Conservation (phyloP, 129 eudicot species). For the Flaveria bidentis region DNA sequence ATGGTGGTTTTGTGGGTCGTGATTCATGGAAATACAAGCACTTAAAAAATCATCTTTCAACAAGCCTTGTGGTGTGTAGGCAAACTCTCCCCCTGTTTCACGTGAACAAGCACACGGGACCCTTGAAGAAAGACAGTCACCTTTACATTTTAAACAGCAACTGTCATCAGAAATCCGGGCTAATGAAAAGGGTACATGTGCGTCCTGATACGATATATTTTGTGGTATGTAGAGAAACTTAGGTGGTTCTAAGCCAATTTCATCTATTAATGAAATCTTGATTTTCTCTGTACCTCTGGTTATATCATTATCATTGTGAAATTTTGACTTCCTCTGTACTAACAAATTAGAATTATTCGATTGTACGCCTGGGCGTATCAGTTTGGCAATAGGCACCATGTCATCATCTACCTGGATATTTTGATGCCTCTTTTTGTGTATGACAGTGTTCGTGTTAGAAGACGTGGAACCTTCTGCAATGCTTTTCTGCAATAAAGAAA, state of each 20-base stretch:
- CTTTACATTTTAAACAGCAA: constrained; percentile 59
- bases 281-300: constrained; percentile 63
- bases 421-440: constrained; percentile 29
- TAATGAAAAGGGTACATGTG: constrained; percentile 58
- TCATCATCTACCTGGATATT: constrained; percentile 27
- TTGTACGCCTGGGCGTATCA: constrained; percentile 24
- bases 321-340: neutral
- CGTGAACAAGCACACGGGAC: constrained; percentile 86
- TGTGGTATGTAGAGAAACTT: constrained; percentile 47
- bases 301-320: constrained; percentile 46
- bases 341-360: constrained; percentile 21
- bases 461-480: constrained; percentile 30
- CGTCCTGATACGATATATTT: constrained; percentile 54
- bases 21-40: constrained; percentile 49
- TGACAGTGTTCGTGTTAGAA: constrained; percentile 18
- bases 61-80: constrained; percentile 68
- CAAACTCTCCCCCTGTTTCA: constrained; percentile 79
- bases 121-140: constrained; percentile 64
- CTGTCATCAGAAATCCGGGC: constrained; percentile 76
- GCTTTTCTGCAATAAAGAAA: neutral
- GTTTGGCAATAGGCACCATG: constrained; percentile 21
- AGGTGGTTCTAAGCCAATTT: constrained; percentile 53
- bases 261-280: constrained; percentile 52
- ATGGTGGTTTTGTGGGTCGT: constrained; percentile 40
- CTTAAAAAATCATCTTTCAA: constrained; percentile 54